Evolutionary conservation across 768 basidiomycete genomes (phyloP), one percentile per base, ranked within the genome.

Genomic region (Agaricus sinodeliciosus): DNA sequence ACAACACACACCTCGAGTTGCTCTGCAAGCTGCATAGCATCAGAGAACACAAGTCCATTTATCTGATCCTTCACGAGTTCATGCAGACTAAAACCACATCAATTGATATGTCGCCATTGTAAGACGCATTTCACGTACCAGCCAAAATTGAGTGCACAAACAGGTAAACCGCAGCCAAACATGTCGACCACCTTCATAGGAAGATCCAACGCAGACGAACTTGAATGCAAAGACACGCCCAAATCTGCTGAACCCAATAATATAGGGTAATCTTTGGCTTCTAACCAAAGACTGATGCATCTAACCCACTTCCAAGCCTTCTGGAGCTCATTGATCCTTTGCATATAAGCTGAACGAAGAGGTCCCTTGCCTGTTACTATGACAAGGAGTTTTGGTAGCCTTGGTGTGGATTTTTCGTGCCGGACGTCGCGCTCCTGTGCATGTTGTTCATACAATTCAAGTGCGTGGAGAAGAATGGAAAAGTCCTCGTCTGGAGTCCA

Each of bases 161-260:
- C 96, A 0, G 95, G 95, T 51, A 98, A 73, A 4, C 87, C 87
- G 60, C 94, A 97, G 3, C 96, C 96, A 70, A 98, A 97, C 95
- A 98, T 97, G 66, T 99, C 96, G 6, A 99, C 93, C 4, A 99
- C 84, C 67, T 99, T 99, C 96, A 99, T 99, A 2, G 96, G 96
- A 50, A 99, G 72, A 68, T 99, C 96, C 52, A 94, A 70, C 1
- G 80, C 87, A 2, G 91, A 94, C 0, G 91, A 92, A 65, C 91
- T 94, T 4, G 83, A 81, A 69, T 99, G 96, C 46, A 99, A 69
- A 56, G 84, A 93, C 53, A 98, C 79, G 2, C 96, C 96, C 37
- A 99, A 60, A 67, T 99, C 94, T 9, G 94, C 91, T 3, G 90
- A 87, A 28, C 93, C 95, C 3, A 99, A 72, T 27, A 98, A 66